Evolutionary conservation across 345 rosid species (phyloP), one percentile per base, ranked within the genome.

Genomic region (Lepidium africanum): DNA sequence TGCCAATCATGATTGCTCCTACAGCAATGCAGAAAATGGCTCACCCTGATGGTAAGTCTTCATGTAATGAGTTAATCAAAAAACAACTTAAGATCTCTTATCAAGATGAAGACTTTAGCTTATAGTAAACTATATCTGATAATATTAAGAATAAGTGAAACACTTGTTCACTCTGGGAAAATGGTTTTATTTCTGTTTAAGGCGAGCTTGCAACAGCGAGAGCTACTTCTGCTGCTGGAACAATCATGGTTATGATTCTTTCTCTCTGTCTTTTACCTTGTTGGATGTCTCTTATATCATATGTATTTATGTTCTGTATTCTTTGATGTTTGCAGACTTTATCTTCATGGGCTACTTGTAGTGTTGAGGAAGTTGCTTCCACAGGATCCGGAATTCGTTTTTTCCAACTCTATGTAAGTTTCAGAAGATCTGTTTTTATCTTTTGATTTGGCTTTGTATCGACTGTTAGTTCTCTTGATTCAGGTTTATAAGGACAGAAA

Each of bases 11-110:
- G 98, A 75, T 93, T 65, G 97, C 98, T 74, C 98, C 97, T 50
- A 80, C 96, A 9, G 98, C 96, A n/a, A 78, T 93, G 86, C 98
- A 88, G 84, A 93, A 90, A 80, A 90, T 93, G 97, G 98, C 97
- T 60, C 98, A 90, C 63, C 96, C 96, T 65, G 94, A 90, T 55
- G 98, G 75, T 71, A 51, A 41, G 43, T 40, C 12, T 6, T 58
- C 58, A 11, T 46, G 25, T 36, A n/a, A 14, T 36, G 19, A 17
- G 47, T 21, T 39, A 27, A 53, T 38, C 25, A 9, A 32, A 61
- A 60, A 8, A 35, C 13, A 37, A 35, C 14, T 60, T 43, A 4
- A 61, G 27, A 16, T 60, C 9, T 48, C 36, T 35, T 63, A 12
- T 52, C 7, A 17, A 21, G 35, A 45, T 45, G 5, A 16, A 16